Evolutionary conservation across 805 yeast genomes (phyloP), one percentile per base, ranked within the genome.

Genomic region (Saccharomycopsis schoenii): DNA sequence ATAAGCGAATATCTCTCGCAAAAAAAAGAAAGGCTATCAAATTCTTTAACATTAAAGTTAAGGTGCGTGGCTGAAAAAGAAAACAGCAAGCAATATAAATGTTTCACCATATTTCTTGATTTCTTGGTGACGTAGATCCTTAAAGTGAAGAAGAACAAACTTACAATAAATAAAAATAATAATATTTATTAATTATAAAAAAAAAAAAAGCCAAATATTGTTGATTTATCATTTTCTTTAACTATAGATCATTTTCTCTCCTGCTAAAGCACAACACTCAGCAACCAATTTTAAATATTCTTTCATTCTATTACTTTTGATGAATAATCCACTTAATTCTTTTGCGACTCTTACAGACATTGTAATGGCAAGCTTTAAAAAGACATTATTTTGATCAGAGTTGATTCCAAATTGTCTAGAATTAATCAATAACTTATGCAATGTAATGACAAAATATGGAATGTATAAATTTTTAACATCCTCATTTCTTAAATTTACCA

Each of bases 391-490:
- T 71, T 67, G 41, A 12, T 34, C 29, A 9, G 42, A 39, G 37
- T 62, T 11, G 62, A 57, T 3, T 21, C 57, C 29, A 12, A n/a
- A 42, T 61, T 62, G 55, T 55, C 73, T 70, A 9, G 83, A 80
- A 25, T 76, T 77, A 10, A 78, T 71, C 54, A 82, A 71, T 12
- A 86, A 79, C 56, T 80, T 81, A 66, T 88, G 82, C 58, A 88
- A 74, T 66, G 86, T 88, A 60, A 86, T 81, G 41, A 89, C 77
- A 60, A 90, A 71, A 65, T 80, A 80, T 15, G 97, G 97, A 6
- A 89, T 80, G 71, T 89, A 91, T 19, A 83, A 71, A 11, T 83
- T 76, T 67, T 96, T 80, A 58, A 88, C 74, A 58, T 81, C 85
- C 55, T 72, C 72, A 58, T 80, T 77, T 2, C 82, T 67, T 2